Base-by-base conservation (phyloP, 108 stramenopile species). In the Skeletonema costatum region DNA sequence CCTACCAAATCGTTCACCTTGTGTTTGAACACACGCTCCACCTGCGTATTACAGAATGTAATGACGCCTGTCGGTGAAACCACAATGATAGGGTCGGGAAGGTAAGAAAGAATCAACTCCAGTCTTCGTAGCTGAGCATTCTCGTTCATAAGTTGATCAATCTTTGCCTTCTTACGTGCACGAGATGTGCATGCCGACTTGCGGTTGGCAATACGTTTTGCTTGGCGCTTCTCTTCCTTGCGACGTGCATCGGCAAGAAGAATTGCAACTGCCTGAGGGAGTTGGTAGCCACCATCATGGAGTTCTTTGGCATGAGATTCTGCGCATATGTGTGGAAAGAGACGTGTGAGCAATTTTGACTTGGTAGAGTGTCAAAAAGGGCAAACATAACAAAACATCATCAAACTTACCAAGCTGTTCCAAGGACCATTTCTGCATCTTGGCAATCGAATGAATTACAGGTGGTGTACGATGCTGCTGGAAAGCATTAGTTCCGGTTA, bases 181-280 rank as follows among this genome's bases (percentile, higher is more conserved):
- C 97, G 85, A 42, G 95, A 95, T 5, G 95, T 92, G 74, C 82
- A 86, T 7, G 97, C 97, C n/a, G 94, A 94, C 66, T 87, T 95
- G 60, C 97, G 78, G 56, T 97, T 97, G 19, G 97, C 95, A 1
- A 92, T 77, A 16, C 95, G 85, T 75, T 97, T 97, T 48, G 89
- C 92, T 46, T 73, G 80, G 41, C 85, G 85, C 82, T 92, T 93
- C 75, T 93, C 88, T 66, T 95, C 92, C 59, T 85, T 89, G 6
- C 89, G 83, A 35, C 86, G 79, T 3, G 88, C 83, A 51, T 92
- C 91, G 5, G 90, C 82, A 13, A 90, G 77, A 39, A 95, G 77
- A 11, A 92, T 53, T 5, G 87, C 77, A 39, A 95, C 70, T 9
- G 89, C 74, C 50, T 90, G 94, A 14, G 92, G 90, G 32, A 95